Evolutionary conservation across 2,329 filamentous ascomycete genomes (phyloP), one percentile per base, ranked within the genome.

Genomic region (Hypoxylon rubiginosum): DNA sequence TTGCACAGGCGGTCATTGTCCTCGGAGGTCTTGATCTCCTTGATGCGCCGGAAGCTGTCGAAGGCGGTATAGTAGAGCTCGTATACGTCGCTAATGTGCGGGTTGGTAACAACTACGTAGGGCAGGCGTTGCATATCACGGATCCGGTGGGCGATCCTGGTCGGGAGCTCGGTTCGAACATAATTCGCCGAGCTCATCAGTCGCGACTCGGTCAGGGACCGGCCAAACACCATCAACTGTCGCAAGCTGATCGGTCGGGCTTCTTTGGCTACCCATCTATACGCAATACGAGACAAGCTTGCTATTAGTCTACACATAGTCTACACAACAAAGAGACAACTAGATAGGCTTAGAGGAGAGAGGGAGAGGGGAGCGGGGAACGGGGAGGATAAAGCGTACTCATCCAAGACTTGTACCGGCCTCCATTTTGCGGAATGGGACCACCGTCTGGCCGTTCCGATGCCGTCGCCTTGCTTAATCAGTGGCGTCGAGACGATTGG

Each of bases 51-150:
- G 69, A 98, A 92, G 57, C 85, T 90, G 77, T 99, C 96, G 74
- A 99, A 99, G n/a, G 96, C 95, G 71, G 90, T 90, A 81, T 97
- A 97, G 83, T 99, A 99, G 6, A 97, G 86, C 78, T 98, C 93
- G 81, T 99, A 99, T 34, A 98, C 96, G 71, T 97, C 90, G 76
- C 92, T 93, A 68, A 99, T 92, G 79, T 99, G 93, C 6, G 89
- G 89, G 75, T 99, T 99, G n/a, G 92, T 94, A 51, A 98, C 93
- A 58, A 98, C 95, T 39, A 96, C 92, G 77, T 97, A 99, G 17
- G 96, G 96, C 43, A 99, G 85, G 68, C 92, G 94, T 79, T 99
- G 96, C 88, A 99, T 98, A 78, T 99, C 95, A 64, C 97, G 93
- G 68, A 99, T 90, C 34, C 96, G 92, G 80, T 99, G 96, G 17